These are phyloP conservation scores for Sedum album DNA, from an alignment of 164 flowering plant genomes.

Conservation along the genomic window DNA sequence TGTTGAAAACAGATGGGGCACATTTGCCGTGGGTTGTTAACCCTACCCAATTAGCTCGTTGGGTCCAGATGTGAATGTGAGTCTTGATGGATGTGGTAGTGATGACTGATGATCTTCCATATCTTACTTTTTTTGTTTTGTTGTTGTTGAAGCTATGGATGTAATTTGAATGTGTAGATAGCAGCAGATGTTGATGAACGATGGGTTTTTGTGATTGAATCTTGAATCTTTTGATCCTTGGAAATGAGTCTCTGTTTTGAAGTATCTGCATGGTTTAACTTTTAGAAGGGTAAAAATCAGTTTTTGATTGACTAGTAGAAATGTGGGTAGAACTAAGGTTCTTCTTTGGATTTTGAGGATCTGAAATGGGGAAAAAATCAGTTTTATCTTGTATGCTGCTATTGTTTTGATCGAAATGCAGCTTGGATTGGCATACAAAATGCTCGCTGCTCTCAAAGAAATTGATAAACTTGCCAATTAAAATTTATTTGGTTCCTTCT, in stretches of 20 bases:
- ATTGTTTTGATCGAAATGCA: too few species aligned
- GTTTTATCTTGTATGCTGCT: too few species aligned
- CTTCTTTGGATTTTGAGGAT: too few species aligned
- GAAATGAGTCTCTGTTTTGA: background rate
- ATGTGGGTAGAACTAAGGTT: too few species aligned
- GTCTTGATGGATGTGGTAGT: background rate
- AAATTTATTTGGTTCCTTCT: too few species aligned
- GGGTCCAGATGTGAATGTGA: conserved; percentile 14
- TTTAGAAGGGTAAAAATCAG: too few species aligned
- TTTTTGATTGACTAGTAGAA: too few species aligned
- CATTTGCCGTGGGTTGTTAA: conserved; percentile 17
- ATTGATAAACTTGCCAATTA: too few species aligned
- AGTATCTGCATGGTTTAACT: background rate
- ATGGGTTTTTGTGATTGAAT: background rate
- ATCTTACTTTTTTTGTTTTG: background rate
- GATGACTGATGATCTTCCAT: background rate
- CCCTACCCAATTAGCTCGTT: conserved; percentile 19
- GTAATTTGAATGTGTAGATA: conserved; percentile 3
- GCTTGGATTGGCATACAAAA: too few species aligned
- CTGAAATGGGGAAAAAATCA: too few species aligned
- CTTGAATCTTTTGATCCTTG: background rate
- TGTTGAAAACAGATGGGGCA: conserved; percentile 18
- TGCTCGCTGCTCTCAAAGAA: too few species aligned
- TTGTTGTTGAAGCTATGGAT: background rate
- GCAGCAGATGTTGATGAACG: background rate